Conservation (phyloP, 148 eudicot species). For the Rhododendron griersonianum region DNA sequence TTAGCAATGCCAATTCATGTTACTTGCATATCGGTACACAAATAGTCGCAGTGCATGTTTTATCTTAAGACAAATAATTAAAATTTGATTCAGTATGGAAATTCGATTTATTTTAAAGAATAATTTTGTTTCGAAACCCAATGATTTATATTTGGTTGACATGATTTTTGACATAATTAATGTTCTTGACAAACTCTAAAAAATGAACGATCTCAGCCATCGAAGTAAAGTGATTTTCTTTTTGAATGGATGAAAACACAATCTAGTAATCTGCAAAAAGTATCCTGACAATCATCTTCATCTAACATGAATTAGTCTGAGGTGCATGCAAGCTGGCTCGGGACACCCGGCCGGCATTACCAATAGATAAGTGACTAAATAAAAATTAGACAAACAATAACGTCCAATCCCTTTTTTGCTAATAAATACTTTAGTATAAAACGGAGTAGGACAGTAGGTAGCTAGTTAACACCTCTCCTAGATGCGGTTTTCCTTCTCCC, state of each 20-base stretch:
- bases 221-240: background rate
- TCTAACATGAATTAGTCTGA: too few species aligned
- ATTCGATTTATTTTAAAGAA: background rate
- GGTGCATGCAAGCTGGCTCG: too few species aligned
- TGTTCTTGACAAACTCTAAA: background rate
- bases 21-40: background rate
- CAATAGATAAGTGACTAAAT: too few species aligned
- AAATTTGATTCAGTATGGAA: background rate
- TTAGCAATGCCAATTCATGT: background rate
- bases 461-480: background rate
- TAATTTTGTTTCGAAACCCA: background rate
- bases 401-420: background rate
- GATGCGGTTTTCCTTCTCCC: background rate
- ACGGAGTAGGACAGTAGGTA: background rate
- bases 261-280: background rate
- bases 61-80: background rate
- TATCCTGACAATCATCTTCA: background rate
- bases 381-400: too few species aligned
- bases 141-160: background rate
- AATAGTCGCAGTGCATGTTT: background rate
- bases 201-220: background rate
- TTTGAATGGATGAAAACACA: background rate
- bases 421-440: too few species aligned
- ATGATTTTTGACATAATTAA: background rate
- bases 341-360: too few species aligned